Base-by-base conservation (phyloP, 805 yeast genomes). In the Cyberlindnera nakhonratchasimensis region DNA sequence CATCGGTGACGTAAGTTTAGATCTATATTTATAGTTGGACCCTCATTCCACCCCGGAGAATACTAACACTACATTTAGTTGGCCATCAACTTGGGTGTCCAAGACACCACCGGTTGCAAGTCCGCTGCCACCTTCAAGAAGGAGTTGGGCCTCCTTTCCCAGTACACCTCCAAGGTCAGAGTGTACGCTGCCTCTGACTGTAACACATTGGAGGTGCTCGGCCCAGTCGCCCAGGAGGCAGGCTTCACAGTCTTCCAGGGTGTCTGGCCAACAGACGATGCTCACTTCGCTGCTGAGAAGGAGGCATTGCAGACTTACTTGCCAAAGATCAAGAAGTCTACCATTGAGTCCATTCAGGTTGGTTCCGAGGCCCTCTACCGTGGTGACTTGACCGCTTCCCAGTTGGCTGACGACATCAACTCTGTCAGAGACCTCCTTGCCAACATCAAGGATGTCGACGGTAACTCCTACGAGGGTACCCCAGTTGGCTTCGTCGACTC, bases 281-380 rank as follows among this genome's bases (percentile, higher is more conserved):
- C 81, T 39, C 95, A 87, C 65, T 90, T 75, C 62, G 67, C 64
- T 34, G 80, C 74, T 11, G 98, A 91, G 71, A 76, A 85, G 64
- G 61, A 62, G 21, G 96, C 96, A 35, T 74, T 91, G 55, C 56
- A 69, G 52, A 43, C 67, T 11, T 85, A 83, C 66, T 77, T 91
- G 64, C 96, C 96, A 56, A 67, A 57, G 24, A 72, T 89, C 49
- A 80, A 86, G 41, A 74, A 77, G 47, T 71, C 78, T 39, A 77
- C 87, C 50, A 75, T 91, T 57, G 77, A 80, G 57, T 86, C 81
- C 35, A 72, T 91, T 68, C 73, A 87, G 40, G 98, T 91, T 52
- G 98, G 98, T 52, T 89, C 97, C 20, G 98, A 91, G 75, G 91
- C 96, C 45, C 74, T 91, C 52, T 91, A 91, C 79, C 87, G 98